phyloP scores from a whole-genome alignment of 345 rosid genomes.

The Populus nigra region DNA sequence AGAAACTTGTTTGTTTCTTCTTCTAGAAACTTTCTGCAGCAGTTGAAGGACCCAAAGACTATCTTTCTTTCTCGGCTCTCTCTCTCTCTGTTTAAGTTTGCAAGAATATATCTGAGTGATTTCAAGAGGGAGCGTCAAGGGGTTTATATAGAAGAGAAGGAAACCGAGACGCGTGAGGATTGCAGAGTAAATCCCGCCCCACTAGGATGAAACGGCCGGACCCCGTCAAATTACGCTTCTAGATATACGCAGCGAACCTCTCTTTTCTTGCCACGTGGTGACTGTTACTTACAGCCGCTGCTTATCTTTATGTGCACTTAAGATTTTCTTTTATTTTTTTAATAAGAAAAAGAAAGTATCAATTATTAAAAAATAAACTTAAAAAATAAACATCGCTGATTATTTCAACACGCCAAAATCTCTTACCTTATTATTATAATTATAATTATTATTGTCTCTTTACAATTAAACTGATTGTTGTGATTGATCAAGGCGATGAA shows the following conservation, averaged over 20 bases:
- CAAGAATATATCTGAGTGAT: background rate
- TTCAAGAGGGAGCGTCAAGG: background rate
- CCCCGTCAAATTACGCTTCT: background rate
- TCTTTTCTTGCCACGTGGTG: background rate
- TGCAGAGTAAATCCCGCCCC: background rate
- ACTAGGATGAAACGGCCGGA: slow-evolving; percentile 6
- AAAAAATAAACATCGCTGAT: too few species aligned
- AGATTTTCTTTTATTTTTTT: too few species aligned
- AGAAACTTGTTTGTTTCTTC: background rate
- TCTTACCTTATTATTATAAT: too few species aligned
- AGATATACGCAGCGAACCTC: background rate
- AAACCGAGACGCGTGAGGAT: background rate
- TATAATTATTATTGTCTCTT: too few species aligned
- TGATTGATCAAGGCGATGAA: background rate
- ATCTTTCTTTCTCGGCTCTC: background rate
- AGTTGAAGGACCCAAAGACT: background rate
- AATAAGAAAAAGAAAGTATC: background rate
- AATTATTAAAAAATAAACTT: too few species aligned
- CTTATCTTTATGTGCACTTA: background rate
- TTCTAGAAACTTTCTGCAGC: background rate
- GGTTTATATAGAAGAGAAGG: slow-evolving; percentile 9
- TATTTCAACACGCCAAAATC: too few species aligned
- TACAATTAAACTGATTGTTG: too few species aligned
- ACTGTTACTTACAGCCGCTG: background rate
- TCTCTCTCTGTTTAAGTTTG: background rate